Percentiles rank a stretch among this genome's conserved stretches.
Conservation (phyloP, 2,329 filamentous ascomycete genomes). For the Phyllosticta ampelicida region DNA sequence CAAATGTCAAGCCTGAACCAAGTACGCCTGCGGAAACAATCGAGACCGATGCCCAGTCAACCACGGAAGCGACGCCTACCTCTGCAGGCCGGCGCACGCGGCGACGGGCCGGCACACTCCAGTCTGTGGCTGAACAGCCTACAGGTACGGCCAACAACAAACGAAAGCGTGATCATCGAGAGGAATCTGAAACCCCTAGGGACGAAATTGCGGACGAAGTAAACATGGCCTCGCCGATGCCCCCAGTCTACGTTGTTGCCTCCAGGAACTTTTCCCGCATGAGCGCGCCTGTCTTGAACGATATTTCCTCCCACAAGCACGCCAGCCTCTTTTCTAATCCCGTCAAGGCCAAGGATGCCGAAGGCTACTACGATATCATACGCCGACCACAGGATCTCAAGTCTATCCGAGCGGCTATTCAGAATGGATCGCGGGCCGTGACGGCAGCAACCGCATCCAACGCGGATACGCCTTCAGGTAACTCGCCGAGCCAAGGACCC, state of each 20-base stretch:
- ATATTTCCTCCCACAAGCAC: conserved; percentile 41
- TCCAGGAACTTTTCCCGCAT: conserved; percentile 40
- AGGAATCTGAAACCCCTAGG: conserved; percentile 23
- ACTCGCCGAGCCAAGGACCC: conserved; percentile 39
- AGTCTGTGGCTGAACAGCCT: conserved; percentile 17
- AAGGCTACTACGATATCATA: conserved; percentile 43
- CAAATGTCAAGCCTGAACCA: conserved; percentile 40
- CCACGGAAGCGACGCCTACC: conserved; percentile 7
- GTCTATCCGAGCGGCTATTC: conserved; percentile 39
- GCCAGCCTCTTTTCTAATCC: conserved; percentile 40
- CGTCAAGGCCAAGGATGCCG: conserved; percentile 39
- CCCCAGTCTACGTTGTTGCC: conserved; percentile 28
- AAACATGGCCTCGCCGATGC: conserved; percentile 16
- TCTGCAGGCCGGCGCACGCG: conserved; percentile 12
- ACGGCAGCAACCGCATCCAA: conserved; percentile 38
- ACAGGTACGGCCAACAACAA: conserved; percentile 19
- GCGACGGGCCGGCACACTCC: conserved; percentile 17
- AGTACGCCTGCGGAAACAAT: conserved; percentile 33
- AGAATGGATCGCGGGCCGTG: conserved; percentile 48
- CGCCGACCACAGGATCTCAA: conserved; percentile 42
- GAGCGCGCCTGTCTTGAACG: conserved; percentile 39
- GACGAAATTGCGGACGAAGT: conserved; percentile 15
- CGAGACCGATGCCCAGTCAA: conserved; percentile 26
- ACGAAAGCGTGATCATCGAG: conserved; percentile 29
- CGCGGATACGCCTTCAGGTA: conserved; percentile 49